A percentile compares a stretch with the other conserved stretches of the same genome.
These are phyloP conservation scores for Actinomucor elegans DNA, from an alignment of 371 early-diverging fungal genomes.

Conservation along the genomic window DNA sequence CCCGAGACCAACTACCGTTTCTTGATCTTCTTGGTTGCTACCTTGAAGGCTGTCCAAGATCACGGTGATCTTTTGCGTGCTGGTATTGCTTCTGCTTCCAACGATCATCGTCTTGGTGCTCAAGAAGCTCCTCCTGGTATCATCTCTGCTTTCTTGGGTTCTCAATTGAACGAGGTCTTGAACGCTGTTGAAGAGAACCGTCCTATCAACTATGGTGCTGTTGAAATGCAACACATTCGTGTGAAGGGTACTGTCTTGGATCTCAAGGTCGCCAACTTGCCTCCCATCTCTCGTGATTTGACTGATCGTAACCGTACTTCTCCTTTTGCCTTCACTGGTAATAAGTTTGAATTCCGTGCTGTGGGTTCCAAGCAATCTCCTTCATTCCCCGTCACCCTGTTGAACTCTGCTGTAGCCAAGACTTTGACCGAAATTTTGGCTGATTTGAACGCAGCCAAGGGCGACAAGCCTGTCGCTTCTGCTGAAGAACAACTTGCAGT, in stretches of 20 bases:
- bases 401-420: conserved; percentile 92
- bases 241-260: conserved; percentile 95
- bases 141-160: conserved; percentile 95
- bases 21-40: conserved; percentile 90
- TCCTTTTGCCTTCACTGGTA: conserved; percentile 98
- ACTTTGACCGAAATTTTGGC: conserved; percentile 74
- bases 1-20: conserved; percentile 97
- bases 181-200: conserved; percentile 88
- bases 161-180: conserved; percentile 92
- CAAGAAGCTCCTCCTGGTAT: conserved; percentile 98
- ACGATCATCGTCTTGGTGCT: conserved; percentile 97
- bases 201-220: conserved; percentile 75
- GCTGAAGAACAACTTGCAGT: conserved; percentile 86
- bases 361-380: conserved; percentile 98
- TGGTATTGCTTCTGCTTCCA: conserved; percentile 89
- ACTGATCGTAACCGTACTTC: conserved; percentile 99
- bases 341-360: conserved; percentile 99
- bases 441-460: conserved; percentile 75
- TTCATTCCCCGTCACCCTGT: conserved; percentile 90
- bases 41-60: conserved; percentile 86
- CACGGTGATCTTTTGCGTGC: conserved; percentile 89
- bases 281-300: conserved; percentile 91
- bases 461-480: conserved; percentile 72
- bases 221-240: conserved; percentile 85
- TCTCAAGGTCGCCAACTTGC: conserved; percentile 91